phyloP scores from a whole-genome alignment of 2,329 filamentous ascomycete species.

The Hirsutella rhossiliensis region DNA sequence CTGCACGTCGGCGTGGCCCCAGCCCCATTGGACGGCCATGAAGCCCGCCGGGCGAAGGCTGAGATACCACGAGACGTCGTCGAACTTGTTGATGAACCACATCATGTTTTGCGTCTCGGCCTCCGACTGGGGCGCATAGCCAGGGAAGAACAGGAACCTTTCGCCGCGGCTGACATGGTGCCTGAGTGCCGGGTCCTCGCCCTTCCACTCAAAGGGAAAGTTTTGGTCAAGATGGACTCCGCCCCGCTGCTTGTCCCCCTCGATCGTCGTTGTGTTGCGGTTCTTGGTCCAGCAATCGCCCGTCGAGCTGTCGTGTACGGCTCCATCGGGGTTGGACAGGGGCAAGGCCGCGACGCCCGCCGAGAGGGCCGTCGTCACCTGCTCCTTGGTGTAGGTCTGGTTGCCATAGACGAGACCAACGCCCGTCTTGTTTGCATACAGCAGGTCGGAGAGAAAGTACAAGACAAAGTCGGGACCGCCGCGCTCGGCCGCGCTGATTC shows the following conservation, averaged over 20 bases:
- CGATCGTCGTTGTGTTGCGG: neutral
- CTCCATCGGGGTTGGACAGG: neutral
- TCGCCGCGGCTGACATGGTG: neutral
- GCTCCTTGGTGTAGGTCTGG: neutral
- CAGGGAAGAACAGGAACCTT: neutral
- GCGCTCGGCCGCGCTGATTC: neutral
- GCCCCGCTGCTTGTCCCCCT: neutral
- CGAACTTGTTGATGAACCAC: neutral
- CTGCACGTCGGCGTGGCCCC: neutral
- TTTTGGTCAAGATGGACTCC: neutral
- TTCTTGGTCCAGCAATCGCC: neutral
- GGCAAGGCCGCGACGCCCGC: neutral
- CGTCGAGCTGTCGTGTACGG: neutral
- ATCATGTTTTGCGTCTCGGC: neutral
- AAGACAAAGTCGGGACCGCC: neutral
- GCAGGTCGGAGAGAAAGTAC: neutral
- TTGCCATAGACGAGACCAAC: neutral
- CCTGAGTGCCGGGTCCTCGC: neutral
- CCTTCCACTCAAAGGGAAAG: neutral
- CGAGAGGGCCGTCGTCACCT: neutral
- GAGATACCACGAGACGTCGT: neutral
- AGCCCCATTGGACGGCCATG: neutral
- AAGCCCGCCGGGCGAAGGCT: neutral
- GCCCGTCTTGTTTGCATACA: neutral
- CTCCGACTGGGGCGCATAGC: neutral